These are phyloP conservation scores for Sporisorium graminicola DNA, from an alignment of 1,284 basidiomycete genomes.

Conservation along the genomic window DNA sequence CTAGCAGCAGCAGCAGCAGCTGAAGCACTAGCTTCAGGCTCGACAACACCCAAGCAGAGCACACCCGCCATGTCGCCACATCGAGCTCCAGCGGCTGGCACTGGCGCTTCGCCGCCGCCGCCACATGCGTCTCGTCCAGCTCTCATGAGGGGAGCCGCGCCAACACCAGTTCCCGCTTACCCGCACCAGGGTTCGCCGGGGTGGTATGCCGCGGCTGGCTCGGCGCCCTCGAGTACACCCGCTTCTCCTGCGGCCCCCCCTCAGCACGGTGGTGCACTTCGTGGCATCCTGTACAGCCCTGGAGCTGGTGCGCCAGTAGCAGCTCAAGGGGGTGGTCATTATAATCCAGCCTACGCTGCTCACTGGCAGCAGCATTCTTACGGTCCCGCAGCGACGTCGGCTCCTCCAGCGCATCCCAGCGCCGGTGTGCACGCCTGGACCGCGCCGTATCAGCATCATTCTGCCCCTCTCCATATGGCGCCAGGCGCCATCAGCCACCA, in stretches of 20 bases:
- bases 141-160: constrained; percentile 4
- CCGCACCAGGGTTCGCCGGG: constrained; percentile 19
- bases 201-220: constrained; percentile 20
- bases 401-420: constrained; percentile 4
- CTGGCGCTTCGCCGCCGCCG: constrained; percentile 23
- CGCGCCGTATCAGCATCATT: constrained; percentile 15
- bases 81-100: background rate
- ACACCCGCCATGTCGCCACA: constrained; percentile 12
- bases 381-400: constrained; percentile 9
- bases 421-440: constrained; percentile 18
- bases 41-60: constrained; percentile 1
- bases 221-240: constrained; percentile 23
- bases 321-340: constrained; percentile 33
- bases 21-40: constrained; percentile 1
- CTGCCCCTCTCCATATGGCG: constrained; percentile 26
- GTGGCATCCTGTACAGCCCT: constrained; percentile 14
- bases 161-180: constrained; percentile 9
- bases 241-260: constrained; percentile 24
- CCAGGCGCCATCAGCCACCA: constrained; percentile 15
- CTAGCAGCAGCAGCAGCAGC: constrained; percentile 25
- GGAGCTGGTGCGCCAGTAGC: constrained; percentile 14
- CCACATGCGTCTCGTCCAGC: constrained; percentile 16
- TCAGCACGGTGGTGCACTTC: constrained; percentile 4
- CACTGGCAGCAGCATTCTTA: constrained; percentile 45
- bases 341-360: constrained; percentile 41